A percentile compares a stretch with the other conserved stretches of the same genome.
Evolutionary conservation across 495 filamentous ascomycete species (phyloP).

Genomic region (Margaritispora aquatica): DNA sequence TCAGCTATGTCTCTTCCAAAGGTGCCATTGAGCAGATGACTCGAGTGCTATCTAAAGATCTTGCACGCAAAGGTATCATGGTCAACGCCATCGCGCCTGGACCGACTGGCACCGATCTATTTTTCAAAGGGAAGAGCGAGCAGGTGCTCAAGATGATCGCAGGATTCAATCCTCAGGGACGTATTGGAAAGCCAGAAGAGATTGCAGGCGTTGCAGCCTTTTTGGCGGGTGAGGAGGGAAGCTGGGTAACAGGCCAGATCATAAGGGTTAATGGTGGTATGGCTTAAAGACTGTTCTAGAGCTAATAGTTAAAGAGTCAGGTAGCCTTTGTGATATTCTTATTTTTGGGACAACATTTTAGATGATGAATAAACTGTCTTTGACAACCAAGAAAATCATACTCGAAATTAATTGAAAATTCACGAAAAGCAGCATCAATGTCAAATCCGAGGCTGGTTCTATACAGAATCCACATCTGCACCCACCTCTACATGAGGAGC

Average conservation of each 20-base stretch:
- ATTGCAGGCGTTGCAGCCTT: constrained; percentile 53
- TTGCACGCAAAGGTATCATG: constrained; percentile 51
- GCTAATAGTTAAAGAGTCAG: too few relatives aligned
- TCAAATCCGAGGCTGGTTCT: too few relatives aligned
- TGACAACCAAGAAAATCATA: too few relatives aligned
- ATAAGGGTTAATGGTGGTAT: constrained; percentile 55
- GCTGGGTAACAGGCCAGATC: constrained; percentile 63
- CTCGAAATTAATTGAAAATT: too few relatives aligned
- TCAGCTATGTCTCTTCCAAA: constrained; percentile 58
- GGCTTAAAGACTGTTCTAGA: too few relatives aligned
- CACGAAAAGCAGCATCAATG: too few relatives aligned
- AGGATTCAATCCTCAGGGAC: constrained; percentile 44
- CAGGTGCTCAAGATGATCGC: constrained; percentile 46
- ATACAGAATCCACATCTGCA: too few relatives aligned
- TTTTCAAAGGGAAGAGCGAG: constrained; percentile 56
- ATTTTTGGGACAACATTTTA: too few relatives aligned
- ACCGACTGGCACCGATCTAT: constrained; percentile 61
- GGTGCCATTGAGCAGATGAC: constrained; percentile 68
- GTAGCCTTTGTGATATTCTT: too few relatives aligned
- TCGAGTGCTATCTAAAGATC: constrained; percentile 56
- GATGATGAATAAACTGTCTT: too few relatives aligned
- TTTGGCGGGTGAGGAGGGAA: constrained; percentile 40
- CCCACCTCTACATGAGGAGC: too few relatives aligned
- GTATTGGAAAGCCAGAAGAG: constrained; percentile 55
- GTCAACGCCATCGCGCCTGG: constrained; percentile 64